Evolutionary conservation across 1,139 yeast species (phyloP), one percentile per base, ranked within the genome.

Genomic region (Yamadazyma dushanensis): DNA sequence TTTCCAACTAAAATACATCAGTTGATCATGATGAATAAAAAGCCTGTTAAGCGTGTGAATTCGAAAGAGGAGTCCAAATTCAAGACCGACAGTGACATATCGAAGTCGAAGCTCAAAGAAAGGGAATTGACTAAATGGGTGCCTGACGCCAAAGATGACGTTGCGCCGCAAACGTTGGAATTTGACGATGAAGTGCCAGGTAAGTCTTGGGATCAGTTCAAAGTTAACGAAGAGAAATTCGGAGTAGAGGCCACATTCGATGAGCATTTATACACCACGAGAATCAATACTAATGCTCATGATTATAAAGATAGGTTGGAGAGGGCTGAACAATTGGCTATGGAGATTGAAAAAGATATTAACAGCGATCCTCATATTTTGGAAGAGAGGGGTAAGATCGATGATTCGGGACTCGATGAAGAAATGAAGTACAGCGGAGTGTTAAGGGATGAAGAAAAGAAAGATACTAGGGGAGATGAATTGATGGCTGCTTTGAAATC

Each of bases 351-450:
- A 56, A 63, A 70, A 29, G 83, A 78, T 46, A 68, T 76, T 6
- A 73, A 83, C 16, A 82, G 82, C 24, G 89, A 87, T 55, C 67
- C 78, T 25, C 97, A 92, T 59, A 48, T 90, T 24, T 88, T 95
- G 43, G 98, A 92, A 57, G 98, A 92, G 60, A 79, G 98, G 57
- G 96, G 96, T 15, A 57, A 57, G 15, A 76, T 84, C 26, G 96
- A 87, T 54, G 96, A 87, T 55, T 76, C 85, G 43, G 96, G 95
- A 3, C 49, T 86, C 49, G 97, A 92, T 58, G 98, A 92, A 62
- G 99, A 94, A 58, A 97, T 89, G 59, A 86, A 86, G 61, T 92
- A 90, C 56, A 88, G 97, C 3, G 97, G 97, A 31, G 98, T 92
- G 36, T 77, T 71, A 40, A 57, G 67, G 47, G 39, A 39, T 29